These are phyloP conservation scores for Komagataella kurtzmanii DNA, from an alignment of 805 yeast genomes.

Conservation along the genomic window DNA sequence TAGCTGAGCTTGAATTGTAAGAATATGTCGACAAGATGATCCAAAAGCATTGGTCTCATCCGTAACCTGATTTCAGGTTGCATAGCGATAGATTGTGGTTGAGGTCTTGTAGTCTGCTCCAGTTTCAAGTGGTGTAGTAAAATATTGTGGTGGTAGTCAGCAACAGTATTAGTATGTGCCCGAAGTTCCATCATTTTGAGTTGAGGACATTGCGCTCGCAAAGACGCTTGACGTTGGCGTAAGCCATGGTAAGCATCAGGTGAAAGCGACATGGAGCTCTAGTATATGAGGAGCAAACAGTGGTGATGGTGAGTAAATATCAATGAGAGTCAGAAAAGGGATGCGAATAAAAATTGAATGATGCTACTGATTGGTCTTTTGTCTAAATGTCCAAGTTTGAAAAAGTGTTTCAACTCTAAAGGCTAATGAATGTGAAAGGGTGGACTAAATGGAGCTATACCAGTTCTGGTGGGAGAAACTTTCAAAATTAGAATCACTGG, in stretches of 20 bases:
- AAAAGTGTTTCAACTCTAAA: background rate
- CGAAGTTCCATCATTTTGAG: constrained; percentile 4
- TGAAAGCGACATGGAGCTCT: background rate
- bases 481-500: background rate
- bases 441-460: background rate
- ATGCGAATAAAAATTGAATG: background rate
- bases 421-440: background rate
- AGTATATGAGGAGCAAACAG: background rate
- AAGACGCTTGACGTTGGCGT: background rate
- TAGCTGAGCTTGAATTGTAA: constrained; percentile 15
- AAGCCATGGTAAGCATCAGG: background rate
- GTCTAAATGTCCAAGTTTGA: background rate
- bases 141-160: constrained; percentile 4
- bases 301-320: background rate
- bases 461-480: background rate
- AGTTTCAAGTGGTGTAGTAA: constrained; percentile 12
- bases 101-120: constrained; percentile 16
- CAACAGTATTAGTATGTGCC: constrained; percentile 4
- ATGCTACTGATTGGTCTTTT: background rate
- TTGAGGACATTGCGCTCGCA: background rate
- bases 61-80: constrained; percentile 9
- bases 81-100: constrained; percentile 8
- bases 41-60: constrained; percentile 13
- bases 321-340: background rate
- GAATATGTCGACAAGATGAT: constrained; percentile 17